Evolutionary conservation across 2,329 filamentous ascomycete species (phyloP), one percentile per base, ranked within the genome.

Genomic region (Cladobotryum protrusum): DNA sequence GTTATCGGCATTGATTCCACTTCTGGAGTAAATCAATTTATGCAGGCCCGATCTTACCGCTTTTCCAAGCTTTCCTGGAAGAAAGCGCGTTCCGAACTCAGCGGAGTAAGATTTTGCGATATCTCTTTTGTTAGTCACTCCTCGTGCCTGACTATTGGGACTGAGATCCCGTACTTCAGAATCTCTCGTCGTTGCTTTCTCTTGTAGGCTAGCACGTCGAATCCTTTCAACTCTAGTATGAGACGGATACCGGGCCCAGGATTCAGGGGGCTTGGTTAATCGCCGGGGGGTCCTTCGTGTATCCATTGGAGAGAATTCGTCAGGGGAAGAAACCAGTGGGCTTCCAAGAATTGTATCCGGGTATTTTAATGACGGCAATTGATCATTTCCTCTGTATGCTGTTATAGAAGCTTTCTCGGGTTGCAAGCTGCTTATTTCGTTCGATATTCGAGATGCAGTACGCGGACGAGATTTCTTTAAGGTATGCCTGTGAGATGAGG

Each of bases 241-340:
- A 3, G 67, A 67, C 15, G 64, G 59, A 47, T 62, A 69, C 24
- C 49, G 67, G 9, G 67, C 56, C 68, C 69, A 71, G 7, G 67
- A 61, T 13, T 54, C 55, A 4, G 65, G 63, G 24, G 61, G 61
- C 4, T 49, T 57, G 35, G 34, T 39, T 32, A 52, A 45, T 29
- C 43, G 32, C 9, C 29, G 43, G 12, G 51, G 44, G 8, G 47
- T 24, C 12, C 36, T 20, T 11, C 33, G 43, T 15, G 29, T 15
- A 18, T 50, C 47, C 2, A 45, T 34, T 8, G 35, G 34, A 11
- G 48, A 42, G 37, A 48, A 29, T 40, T 53, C 48, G n/a, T 42
- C 47, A 13, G 47, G 39, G 15, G 48, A 36, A 6, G 51, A 43
- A 5, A 53, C 24, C 17, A 43, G 42, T 13, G 45, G 47, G 11